Base-by-base conservation (phyloP, 495 filamentous ascomycete species). In the Neurospora intermedia region DNA sequence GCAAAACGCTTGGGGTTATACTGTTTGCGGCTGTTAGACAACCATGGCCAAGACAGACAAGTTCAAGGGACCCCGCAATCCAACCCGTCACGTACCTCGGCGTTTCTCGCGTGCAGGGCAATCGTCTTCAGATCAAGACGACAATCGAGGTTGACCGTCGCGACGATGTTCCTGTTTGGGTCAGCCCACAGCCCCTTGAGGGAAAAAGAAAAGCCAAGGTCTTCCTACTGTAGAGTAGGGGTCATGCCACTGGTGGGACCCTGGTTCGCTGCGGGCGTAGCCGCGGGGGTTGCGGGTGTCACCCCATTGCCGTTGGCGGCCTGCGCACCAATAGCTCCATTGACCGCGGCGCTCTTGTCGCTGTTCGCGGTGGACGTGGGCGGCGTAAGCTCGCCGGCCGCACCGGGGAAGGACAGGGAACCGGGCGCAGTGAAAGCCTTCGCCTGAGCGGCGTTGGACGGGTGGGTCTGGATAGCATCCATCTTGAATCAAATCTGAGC, bases 111-210 rank as follows among this genome's bases (percentile, higher is more conserved):
- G 84, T 99, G 96, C 77, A 99, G 88, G 74, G 96, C 96, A 81
- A 99, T 99, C 81, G 96, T 99, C 92, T 99, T 99, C 74, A 99
- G 88, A 81, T 99, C 96, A 85, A 99, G 86, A 74, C 96, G 93
- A 83, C 96, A 98, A 87, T 97, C 94, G 80, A 99, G 90, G 83
- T 98, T 98, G 88, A 99, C 96, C 76, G 96, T 99, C 73, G 96
- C 94, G 84, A 99, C 96, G 87, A 99, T 98, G 89, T 99, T 99
- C 91, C 94, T 97, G 83, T 85, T 81, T 82, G 82, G 83, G 84
- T 93, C 86, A 94, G 89, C 85, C 84, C 87, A 85, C 78, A 73
- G 75, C 72, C 73, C 59, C 70, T 73, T 66, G 74, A 77, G 75
- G 75, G 76, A 38, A 74, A 69, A 74, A 75, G 76, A 38, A 75